These are phyloP conservation scores for Aristolochia californica DNA, from an alignment of 164 flowering plant species.

Conservation along the genomic window DNA sequence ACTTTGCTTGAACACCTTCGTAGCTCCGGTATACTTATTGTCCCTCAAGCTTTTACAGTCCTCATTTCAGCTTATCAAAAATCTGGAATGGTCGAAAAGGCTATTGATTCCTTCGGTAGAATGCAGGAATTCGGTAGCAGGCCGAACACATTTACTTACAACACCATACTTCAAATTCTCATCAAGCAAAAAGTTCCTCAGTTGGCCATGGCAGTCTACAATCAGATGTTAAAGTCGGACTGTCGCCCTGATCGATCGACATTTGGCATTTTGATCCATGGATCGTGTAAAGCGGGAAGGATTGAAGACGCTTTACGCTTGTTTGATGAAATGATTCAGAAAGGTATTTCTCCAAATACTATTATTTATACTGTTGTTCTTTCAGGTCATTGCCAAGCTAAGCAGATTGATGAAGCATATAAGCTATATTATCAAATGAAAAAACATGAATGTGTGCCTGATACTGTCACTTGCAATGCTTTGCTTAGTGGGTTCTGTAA, in stretches of 20 bases:
- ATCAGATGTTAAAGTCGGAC: slow-evolving; percentile 55
- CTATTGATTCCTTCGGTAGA: slow-evolving; percentile 55
- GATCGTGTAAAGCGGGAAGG: slow-evolving; percentile 47
- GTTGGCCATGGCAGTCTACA: slow-evolving; percentile 67
- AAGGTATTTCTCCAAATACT: slow-evolving; percentile 39
- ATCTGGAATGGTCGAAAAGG: slow-evolving; percentile 43
- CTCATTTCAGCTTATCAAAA: slow-evolving; percentile 41
- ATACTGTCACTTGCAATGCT: slow-evolving; percentile 39
- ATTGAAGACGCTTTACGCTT: slow-evolving; percentile 36
- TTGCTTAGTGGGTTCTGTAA: slow-evolving; percentile 67
- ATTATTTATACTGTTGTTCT: slow-evolving; percentile 40
- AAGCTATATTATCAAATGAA: slow-evolving; percentile 38
- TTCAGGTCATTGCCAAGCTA: slow-evolving; percentile 51
- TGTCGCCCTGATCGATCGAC: slow-evolving; percentile 38
- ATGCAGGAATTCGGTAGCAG: slow-evolving; percentile 52
- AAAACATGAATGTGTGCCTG: slow-evolving; percentile 28
- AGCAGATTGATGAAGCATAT: slow-evolving; percentile 41
- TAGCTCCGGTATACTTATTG: slow-evolving; percentile 13
- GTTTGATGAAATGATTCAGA: slow-evolving; percentile 61
- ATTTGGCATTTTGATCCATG: slow-evolving; percentile 53
- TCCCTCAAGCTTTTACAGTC: slow-evolving; percentile 35
- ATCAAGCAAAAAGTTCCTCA: slow-evolving; percentile 26
- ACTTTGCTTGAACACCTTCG: slow-evolving; percentile 39
- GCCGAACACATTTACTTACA: slow-evolving; percentile 56
- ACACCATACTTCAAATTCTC: slow-evolving; percentile 37